phyloP scores from a whole-genome alignment of 352 stramenopile species.

The Phytophthora vignae region DNA sequence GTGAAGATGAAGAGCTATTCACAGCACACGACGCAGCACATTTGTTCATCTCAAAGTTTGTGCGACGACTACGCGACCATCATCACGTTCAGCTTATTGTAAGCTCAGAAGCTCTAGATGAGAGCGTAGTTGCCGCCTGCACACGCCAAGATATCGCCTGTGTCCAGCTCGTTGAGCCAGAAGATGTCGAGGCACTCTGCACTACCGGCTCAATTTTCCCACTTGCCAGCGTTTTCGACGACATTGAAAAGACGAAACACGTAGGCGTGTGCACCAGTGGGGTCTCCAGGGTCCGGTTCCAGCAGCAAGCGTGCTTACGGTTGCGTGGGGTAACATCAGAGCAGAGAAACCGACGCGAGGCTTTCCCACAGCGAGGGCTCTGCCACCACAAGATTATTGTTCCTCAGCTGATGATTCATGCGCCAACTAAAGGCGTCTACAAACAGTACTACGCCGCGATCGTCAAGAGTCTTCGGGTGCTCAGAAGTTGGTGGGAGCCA shows the following conservation, averaged over 20 bases:
- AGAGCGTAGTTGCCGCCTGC: slow-evolving; percentile 54
- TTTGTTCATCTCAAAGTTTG: slow-evolving; percentile 42
- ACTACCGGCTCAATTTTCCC: slow-evolving; percentile 43
- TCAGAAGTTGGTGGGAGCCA: slow-evolving; percentile 50
- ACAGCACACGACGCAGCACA: slow-evolving; percentile 27
- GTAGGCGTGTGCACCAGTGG: slow-evolving; percentile 47
- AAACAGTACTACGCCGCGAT: slow-evolving; percentile 72
- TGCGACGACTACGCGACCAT: slow-evolving; percentile 27
- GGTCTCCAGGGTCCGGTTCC: slow-evolving; percentile 42
- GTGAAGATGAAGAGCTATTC: slow-evolving; percentile 36
- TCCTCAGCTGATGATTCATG: slow-evolving; percentile 67
- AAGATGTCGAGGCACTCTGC: slow-evolving; percentile 60
- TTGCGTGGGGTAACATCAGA: slow-evolving; percentile 43
- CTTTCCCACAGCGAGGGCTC: not conserved
- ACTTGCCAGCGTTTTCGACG: slow-evolving; percentile 66
- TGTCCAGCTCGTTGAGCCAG: slow-evolving; percentile 61
- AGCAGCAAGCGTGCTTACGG: slow-evolving; percentile 51
- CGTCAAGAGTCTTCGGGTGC: slow-evolving; percentile 64
- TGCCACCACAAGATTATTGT: slow-evolving; percentile 21
- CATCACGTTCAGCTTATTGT: slow-evolving; percentile 55
- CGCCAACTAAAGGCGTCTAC: slow-evolving; percentile 64
- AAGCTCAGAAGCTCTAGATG: slow-evolving; percentile 52
- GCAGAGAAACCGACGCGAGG: not conserved
- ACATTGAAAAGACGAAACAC: slow-evolving; percentile 36
- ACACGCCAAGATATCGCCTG: slow-evolving; percentile 59